Conservation (phyloP, 306 rosid genomes). For the Parietaria judaica region DNA sequence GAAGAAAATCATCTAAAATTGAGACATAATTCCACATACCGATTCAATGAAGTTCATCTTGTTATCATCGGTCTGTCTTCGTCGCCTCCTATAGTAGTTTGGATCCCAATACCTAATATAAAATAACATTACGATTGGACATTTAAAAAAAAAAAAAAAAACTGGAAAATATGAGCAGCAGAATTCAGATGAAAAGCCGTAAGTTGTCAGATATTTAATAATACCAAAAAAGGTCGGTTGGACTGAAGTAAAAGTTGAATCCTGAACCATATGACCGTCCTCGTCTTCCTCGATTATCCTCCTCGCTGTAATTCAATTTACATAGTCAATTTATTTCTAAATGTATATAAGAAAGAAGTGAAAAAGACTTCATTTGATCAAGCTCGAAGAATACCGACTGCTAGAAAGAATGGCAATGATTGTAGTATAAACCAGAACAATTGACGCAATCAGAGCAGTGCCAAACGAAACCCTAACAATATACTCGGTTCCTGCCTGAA, state of each 20-base stretch:
- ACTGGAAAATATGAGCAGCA: neutral
- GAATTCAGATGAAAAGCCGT: conserved; percentile 5
- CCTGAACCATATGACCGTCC: conserved; percentile 89
- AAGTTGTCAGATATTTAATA: conserved; percentile 6
- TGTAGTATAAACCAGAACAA: conserved; percentile 88
- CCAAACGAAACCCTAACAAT: conserved; percentile 93
- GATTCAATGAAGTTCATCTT: conserved; percentile 88
- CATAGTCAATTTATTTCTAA: conserved; percentile 19
- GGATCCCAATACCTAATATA: conserved; percentile 97
- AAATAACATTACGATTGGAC: neutral
- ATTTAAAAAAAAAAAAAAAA: neutral
- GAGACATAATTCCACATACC: conserved; percentile 37
- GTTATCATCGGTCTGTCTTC: conserved; percentile 52
- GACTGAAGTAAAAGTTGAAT: conserved; percentile 54
- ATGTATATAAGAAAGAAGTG: neutral
- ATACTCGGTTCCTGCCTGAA: conserved; percentile 73
- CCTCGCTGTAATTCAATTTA: conserved; percentile 52
- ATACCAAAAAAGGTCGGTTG: conserved; percentile 87
- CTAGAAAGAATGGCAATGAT: conserved; percentile 81
- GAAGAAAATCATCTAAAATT: conserved; percentile 4
- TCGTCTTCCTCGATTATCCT: conserved; percentile 89
- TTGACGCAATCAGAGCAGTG: conserved; percentile 84
- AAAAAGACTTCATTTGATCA: conserved; percentile 4
- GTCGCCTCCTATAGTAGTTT: conserved; percentile 70
- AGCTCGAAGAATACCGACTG: conserved; percentile 45